A percentile compares a stretch with the other conserved stretches of the same genome.
Conservation (phyloP, 1,284 basidiomycete species). For the Cutaneotrichosporon sp. region DNA sequence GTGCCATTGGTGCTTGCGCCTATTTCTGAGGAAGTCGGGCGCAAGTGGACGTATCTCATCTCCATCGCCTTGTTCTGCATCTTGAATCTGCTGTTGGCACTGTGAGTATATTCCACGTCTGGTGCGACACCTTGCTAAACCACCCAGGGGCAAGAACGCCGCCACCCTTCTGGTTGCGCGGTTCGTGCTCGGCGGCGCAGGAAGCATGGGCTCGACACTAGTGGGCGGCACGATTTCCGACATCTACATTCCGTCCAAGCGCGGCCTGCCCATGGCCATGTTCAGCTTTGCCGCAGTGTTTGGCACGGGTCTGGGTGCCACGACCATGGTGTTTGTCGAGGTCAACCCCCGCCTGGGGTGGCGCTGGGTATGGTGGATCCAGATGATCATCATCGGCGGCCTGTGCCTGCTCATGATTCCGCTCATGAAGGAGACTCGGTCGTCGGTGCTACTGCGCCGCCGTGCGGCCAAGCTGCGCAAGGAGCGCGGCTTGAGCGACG, state of each 20-base stretch:
- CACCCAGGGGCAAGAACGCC: slow-evolving; percentile 58
- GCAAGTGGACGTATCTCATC: slow-evolving; percentile 62
- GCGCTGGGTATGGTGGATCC: slow-evolving; percentile 79
- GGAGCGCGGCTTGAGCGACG: slow-evolving; percentile 32
- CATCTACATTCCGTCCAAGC: slow-evolving; percentile 49
- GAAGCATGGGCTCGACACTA: slow-evolving; percentile 61
- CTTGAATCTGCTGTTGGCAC: slow-evolving; percentile 51
- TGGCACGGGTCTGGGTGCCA: slow-evolving; percentile 61
- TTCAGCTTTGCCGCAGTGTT: slow-evolving; percentile 59
- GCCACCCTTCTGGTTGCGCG: slow-evolving; percentile 63
- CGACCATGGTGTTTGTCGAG: slow-evolving; percentile 61
- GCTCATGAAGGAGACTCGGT: slow-evolving; percentile 44
- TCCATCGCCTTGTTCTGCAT: slow-evolving; percentile 56
- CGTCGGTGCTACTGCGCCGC: slow-evolving; percentile 39
- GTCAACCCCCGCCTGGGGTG: slow-evolving; percentile 59
- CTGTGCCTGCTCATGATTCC: slow-evolving; percentile 35
- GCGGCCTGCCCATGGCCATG: slow-evolving; percentile 62
- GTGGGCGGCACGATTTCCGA: slow-evolving; percentile 73
- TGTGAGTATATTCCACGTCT: background rate
- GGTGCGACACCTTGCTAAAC: slow-evolving; percentile 1
- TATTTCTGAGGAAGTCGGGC: slow-evolving; percentile 70
- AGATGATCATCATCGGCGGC: slow-evolving; percentile 51
- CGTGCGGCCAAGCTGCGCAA: slow-evolving; percentile 34
- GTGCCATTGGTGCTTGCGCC: slow-evolving; percentile 67
- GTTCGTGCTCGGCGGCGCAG: slow-evolving; percentile 61